Conservation (phyloP, 345 rosid genomes). For the Camelina hispida region DNA sequence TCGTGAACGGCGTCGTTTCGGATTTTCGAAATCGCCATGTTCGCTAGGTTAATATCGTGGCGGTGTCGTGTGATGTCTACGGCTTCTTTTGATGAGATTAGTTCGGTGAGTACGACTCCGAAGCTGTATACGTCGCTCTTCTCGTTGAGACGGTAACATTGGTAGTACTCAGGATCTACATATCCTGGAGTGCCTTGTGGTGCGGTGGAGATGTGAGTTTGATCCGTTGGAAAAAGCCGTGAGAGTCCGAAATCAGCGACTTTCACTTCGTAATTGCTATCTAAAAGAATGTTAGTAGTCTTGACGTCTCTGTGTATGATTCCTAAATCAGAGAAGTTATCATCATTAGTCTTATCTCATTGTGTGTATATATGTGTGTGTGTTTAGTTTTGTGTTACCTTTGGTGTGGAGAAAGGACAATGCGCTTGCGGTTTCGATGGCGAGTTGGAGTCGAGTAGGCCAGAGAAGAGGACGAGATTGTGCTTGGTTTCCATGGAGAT, state of each 20-base stretch:
- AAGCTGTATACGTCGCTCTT: conserved; percentile 90
- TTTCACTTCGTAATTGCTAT: conserved; percentile 68
- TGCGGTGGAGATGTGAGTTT: conserved; percentile 87
- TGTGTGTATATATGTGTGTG: background rate
- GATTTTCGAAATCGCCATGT: conserved; percentile 76
- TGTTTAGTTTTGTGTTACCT: conserved; percentile 34
- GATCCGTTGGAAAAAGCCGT: conserved; percentile 68
- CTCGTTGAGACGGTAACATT: conserved; percentile 74
- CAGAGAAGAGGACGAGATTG: conserved; percentile 59
- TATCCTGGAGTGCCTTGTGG: conserved; percentile 94
- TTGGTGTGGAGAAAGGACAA: conserved; percentile 74
- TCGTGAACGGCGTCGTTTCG: conserved; percentile 77
- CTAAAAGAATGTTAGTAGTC: conserved; percentile 89
- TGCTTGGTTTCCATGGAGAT: conserved; percentile 68
- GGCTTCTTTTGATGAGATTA: conserved; percentile 82
- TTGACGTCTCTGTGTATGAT: conserved; percentile 90
- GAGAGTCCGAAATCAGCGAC: conserved; percentile 98
- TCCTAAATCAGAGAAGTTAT: conserved; percentile 54
- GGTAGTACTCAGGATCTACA: conserved; percentile 82
- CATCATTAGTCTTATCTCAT: background rate
- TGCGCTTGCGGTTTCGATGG: conserved; percentile 83
- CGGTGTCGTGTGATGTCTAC: conserved; percentile 80
- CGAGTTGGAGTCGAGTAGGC: conserved; percentile 72
- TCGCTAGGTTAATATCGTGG: conserved; percentile 84
- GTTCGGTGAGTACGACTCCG: conserved; percentile 89